Evolutionary conservation across 345 rosid species (phyloP).

Genomic region (Crucihimalaya himalaica): DNA sequence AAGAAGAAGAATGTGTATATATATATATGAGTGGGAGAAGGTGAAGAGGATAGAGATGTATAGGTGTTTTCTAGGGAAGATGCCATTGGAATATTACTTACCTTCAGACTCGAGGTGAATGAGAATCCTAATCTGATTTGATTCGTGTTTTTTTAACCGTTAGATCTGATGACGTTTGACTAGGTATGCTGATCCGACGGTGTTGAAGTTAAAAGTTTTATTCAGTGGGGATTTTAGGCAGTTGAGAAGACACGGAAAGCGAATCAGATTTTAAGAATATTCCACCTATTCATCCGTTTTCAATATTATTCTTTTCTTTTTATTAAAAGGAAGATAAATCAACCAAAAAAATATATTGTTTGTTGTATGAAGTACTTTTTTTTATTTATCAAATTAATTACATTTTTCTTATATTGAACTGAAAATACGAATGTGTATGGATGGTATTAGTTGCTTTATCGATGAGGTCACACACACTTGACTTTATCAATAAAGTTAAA

Average conservation of each 20-base stretch:
- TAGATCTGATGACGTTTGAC: conserved; percentile 30
- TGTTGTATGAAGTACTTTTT: background rate
- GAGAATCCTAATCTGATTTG: background rate
- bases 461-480: conserved; percentile 22
- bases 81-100: conserved; percentile 44
- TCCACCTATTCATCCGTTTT: conserved; percentile 18
- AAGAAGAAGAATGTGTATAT: conserved; percentile 4
- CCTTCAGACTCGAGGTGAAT: background rate
- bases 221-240: conserved; percentile 31
- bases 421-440: background rate
- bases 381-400: background rate
- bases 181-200: conserved; percentile 30
- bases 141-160: conserved; percentile 9
- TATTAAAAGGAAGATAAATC: background rate
- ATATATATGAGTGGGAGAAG: conserved; percentile 25
- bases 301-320: background rate
- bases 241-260: conserved; percentile 17
- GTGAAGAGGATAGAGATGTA: background rate
- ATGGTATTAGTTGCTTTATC: background rate
- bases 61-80: conserved; percentile 16
- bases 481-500: background rate
- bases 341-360: background rate
- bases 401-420: background rate
- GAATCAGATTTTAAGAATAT: conserved; percentile 28
- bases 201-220: conserved; percentile 1